These are phyloP conservation scores for Microcera coccophila DNA, from an alignment of 2,329 filamentous ascomycete species.

Conservation along the genomic window DNA sequence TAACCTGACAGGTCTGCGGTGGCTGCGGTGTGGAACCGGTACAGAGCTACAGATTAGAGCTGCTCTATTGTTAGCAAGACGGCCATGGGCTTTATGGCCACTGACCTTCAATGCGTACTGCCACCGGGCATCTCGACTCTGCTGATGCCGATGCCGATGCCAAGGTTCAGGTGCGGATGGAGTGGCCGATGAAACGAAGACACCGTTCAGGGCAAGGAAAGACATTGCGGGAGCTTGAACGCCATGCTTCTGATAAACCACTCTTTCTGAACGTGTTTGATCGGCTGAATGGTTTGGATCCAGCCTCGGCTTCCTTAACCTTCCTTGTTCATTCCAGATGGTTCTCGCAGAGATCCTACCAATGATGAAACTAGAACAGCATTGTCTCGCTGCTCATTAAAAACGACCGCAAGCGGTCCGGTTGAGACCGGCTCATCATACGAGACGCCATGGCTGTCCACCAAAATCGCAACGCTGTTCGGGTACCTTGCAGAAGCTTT, in stretches of 20 bases:
- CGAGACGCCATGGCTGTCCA: conserved; percentile 8
- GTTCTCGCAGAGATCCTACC: not conserved
- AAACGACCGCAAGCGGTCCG: not conserved
- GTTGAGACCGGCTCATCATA: conserved; percentile 8
- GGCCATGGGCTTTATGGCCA: no score
- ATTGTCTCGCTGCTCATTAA: no score
- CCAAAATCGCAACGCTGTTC: conserved; percentile 1
- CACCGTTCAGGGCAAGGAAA: not conserved
- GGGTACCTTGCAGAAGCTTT: conserved; percentile 20
- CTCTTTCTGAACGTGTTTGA: no score
- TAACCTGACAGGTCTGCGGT: conserved; percentile 21
- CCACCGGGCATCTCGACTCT: not conserved
- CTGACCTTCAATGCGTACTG: not conserved
- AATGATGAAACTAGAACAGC: not conserved
- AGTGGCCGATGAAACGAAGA: no score
- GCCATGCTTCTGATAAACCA: no score
- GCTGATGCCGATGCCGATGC: no score
- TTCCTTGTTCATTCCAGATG: not conserved
- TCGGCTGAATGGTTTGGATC: no score
- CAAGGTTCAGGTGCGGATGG: no score
- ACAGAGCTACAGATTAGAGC: no score
- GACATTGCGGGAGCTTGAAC: not conserved
- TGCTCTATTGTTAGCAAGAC: no score
- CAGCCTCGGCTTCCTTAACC: not conserved
- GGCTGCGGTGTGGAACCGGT: conserved; percentile 28